Evolutionary conservation across 495 filamentous ascomycete species (phyloP), one percentile per base, ranked within the genome.

Genomic region (Hypoxylon trugodes): DNA sequence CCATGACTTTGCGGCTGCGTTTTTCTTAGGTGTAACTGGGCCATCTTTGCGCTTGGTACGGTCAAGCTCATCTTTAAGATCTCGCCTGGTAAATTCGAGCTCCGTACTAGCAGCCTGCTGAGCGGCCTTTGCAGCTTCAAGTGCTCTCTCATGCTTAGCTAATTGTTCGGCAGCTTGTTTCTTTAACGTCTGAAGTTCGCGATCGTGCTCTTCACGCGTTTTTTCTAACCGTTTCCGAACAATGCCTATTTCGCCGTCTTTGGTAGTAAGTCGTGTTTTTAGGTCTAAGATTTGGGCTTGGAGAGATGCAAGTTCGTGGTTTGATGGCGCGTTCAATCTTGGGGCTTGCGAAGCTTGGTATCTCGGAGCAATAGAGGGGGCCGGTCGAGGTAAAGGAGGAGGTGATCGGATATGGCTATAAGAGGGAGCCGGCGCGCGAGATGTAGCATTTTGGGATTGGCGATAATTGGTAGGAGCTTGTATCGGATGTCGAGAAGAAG

Each of bases 191-290:
- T 72, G 68, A 35, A 84, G 53, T 50, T 84, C 80, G 13, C 71
- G 72, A 3, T 84, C 81, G 60, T 82, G 74, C 33, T 77, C 70
- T 47, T 75, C 69, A 2, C 60, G 59, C 1, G 63, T 47, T 22
- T 78, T 80, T 42, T 82, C 80, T 53, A 78, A 73, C 25, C 81
- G 82, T 55, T 77, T 81, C n/a, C 83, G 76, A 10, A 86, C 68
- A 33, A 86, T 81, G 26, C 79, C 72, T 38, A 81, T 79, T 48
- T 86, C 83, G 6, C 83, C 83, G 35, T 73, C 74, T 48, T 77
- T 71, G 0, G 77, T 70, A 18, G 69, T 80, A 16, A 81, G 73
- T 59, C 80, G 74, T 0, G 74, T 69, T 60, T 79, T 69, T 4
- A 81, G 61, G 7, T 72, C 77, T 1, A 73, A 57, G 21, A 82